Base-by-base conservation (phyloP, 139 green algal species). In the Desmodesmus armatus region DNA sequence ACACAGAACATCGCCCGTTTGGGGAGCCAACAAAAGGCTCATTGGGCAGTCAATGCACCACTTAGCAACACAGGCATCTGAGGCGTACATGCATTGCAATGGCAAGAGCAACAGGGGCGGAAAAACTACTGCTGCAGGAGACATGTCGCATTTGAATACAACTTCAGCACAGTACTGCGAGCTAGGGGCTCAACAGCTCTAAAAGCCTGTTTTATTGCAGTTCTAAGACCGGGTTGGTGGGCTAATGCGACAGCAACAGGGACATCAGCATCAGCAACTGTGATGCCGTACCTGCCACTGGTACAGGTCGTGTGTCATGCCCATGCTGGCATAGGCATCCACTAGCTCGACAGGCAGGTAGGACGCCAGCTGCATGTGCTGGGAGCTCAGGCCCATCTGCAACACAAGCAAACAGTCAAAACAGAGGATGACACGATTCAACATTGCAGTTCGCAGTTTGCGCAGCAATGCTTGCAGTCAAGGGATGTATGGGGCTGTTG, bases 281-380 rank as follows among this genome's bases (percentile, higher is more conserved):
- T 35, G 25, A 27, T 23, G 4, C 6, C 49, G 0, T 40, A 92
- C 90, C 89, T 97, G 94, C 95, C 95, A 98, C 13, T 81, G 58
- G 73, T 97, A 98, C 60, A 98, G 89, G n/a, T 88, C 69, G 3
- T 85, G 78, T 0, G 74, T 90, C 58, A 94, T 87, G 44, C 92
- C 91, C 1, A 80, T 55, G 15, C 79, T 35, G 4, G 72, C 86
- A 83, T 94, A 95, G 0, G 74, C 84, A 70, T 90, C 85, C 41
- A 92, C 81, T 63, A 88, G 44, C 33, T 25, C 27, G 25, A 66
- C 37, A 13, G 81, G 73, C 39, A 75, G 62, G 71, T 86, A 77
- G 2, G 78, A 69, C 49, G 31, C 23, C 55, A 73, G 31, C 47
- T 44, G 41, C 21, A 78, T 39, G 31, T 35, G 58, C 58, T 80